Percentiles rank a stretch among this genome's conserved stretches.
Evolutionary conservation across 257 asterid genomes (phyloP).

Genomic region (Plantago elongata): DNA sequence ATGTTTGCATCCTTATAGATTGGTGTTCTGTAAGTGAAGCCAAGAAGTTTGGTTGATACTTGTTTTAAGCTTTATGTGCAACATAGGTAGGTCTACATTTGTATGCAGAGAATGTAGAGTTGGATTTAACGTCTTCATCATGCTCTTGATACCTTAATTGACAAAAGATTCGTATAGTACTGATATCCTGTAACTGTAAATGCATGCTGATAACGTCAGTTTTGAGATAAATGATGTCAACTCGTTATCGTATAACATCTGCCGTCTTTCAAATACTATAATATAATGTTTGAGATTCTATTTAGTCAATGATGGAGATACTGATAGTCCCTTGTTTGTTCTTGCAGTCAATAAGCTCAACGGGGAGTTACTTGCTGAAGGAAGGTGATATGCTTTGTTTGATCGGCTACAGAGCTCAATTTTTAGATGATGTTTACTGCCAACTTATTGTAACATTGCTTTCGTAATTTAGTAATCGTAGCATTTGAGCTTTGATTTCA

Average conservation of each 20-base stretch:
- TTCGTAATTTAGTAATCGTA: not conserved
- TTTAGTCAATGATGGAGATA: not conserved
- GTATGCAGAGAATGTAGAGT: not conserved
- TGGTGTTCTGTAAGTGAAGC: not conserved
- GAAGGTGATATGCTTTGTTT: no score
- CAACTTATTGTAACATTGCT: not conserved
- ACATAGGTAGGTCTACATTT: not conserved
- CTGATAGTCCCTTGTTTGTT: no score
- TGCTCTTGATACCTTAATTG: not conserved
- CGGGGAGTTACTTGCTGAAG: no score
- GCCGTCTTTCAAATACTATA: not conserved
- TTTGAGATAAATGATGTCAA: not conserved
- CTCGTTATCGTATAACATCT: not conserved
- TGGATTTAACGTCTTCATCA: not conserved
- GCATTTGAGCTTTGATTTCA: not conserved
- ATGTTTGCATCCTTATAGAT: no score
- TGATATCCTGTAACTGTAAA: not conserved
- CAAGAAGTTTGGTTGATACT: not conserved
- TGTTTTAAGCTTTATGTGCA: constrained; percentile 1
- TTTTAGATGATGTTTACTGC: not conserved
- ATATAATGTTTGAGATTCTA: not conserved
- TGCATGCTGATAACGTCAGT: not conserved
- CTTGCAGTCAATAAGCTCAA: no score
- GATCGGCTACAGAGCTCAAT: no score
- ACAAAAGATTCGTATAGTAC: not conserved